Evolutionary conservation across 495 filamentous ascomycete genomes (phyloP).

Genomic region (Xylaria nigripes): DNA sequence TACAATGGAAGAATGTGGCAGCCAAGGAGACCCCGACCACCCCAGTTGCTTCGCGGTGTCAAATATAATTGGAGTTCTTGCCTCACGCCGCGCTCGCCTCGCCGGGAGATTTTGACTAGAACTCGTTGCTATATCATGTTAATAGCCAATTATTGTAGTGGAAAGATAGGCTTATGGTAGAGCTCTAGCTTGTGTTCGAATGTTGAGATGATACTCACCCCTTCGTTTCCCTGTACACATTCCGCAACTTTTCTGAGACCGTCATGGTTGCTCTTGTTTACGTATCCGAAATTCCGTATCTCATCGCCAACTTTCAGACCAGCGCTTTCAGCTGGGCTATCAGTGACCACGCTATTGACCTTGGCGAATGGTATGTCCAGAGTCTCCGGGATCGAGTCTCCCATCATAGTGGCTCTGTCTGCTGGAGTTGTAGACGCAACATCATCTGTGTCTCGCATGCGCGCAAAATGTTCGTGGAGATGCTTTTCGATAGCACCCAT

Average conservation of each 20-base stretch:
- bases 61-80: conserved; percentile 61
- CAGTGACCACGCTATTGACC: conserved; percentile 71
- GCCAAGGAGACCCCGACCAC: conserved; percentile 77
- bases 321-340: conserved; percentile 75
- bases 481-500: conserved; percentile 75
- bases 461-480: conserved; percentile 71
- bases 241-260: conserved; percentile 76
- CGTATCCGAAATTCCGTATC: conserved; percentile 74
- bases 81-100: conserved; percentile 30
- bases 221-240: conserved; percentile 78
- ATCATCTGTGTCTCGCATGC: conserved; percentile 30
- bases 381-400: conserved; percentile 31
- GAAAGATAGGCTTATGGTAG: background rate
- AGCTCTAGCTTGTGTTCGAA: background rate
- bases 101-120: conserved; percentile 59
- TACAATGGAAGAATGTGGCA: conserved; percentile 79
- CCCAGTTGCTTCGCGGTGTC: conserved; percentile 72
- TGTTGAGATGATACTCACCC: conserved; percentile 51
- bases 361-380: conserved; percentile 75
- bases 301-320: conserved; percentile 78
- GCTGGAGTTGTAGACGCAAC: conserved; percentile 7
- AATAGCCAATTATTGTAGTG: background rate
- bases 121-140: conserved; percentile 49
- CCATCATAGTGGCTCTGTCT: conserved; percentile 21
- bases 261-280: conserved; percentile 76